Evolutionary conservation across 2,329 filamentous ascomycete genomes (phyloP).

Genomic region (Pseudohalonectria lignicola): DNA sequence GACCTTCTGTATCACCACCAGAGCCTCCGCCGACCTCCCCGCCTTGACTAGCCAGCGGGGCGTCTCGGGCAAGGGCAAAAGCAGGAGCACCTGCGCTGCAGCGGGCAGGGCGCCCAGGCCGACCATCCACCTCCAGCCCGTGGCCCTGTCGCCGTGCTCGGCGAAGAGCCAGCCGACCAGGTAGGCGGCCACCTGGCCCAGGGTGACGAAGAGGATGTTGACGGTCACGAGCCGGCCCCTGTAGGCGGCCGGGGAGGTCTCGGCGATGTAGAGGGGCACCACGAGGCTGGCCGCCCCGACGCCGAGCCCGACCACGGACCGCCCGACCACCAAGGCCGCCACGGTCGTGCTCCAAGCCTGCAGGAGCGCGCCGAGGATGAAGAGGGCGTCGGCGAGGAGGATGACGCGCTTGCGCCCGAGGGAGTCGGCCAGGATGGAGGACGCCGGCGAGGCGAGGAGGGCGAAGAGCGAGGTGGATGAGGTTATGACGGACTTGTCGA

Average conservation of each 20-base stretch:
- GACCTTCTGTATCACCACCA: constrained; percentile 46
- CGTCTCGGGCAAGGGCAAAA: constrained; percentile 73
- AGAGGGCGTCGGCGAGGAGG: constrained; percentile 53
- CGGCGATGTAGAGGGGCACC: constrained; percentile 78
- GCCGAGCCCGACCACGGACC: constrained; percentile 59
- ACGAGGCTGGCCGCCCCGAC: constrained; percentile 73
- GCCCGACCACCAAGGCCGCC: constrained; percentile 52
- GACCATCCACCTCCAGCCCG: constrained; percentile 85
- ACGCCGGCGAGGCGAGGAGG: constrained; percentile 50
- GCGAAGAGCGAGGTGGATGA: constrained; percentile 59
- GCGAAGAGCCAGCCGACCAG: constrained; percentile 69
- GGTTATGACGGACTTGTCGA: constrained; percentile 62
- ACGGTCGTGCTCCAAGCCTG: constrained; percentile 53
- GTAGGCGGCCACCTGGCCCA: constrained; percentile 85
- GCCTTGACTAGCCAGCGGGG: constrained; percentile 76
- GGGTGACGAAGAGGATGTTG: constrained; percentile 71
- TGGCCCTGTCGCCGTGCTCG: constrained; percentile 30
- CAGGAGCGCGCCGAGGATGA: constrained; percentile 53
- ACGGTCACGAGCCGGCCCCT: constrained; percentile 75
- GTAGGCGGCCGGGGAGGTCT: constrained; percentile 66
- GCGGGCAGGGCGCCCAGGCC: constrained; percentile 75
- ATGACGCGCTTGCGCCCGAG: constrained; percentile 53
- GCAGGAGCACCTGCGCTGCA: constrained; percentile 53
- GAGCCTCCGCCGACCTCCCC: constrained; percentile 50
- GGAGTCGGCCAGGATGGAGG: constrained; percentile 51